Evolutionary conservation across 768 basidiomycete genomes (phyloP).

Genomic region (Kwoniella pini): DNA sequence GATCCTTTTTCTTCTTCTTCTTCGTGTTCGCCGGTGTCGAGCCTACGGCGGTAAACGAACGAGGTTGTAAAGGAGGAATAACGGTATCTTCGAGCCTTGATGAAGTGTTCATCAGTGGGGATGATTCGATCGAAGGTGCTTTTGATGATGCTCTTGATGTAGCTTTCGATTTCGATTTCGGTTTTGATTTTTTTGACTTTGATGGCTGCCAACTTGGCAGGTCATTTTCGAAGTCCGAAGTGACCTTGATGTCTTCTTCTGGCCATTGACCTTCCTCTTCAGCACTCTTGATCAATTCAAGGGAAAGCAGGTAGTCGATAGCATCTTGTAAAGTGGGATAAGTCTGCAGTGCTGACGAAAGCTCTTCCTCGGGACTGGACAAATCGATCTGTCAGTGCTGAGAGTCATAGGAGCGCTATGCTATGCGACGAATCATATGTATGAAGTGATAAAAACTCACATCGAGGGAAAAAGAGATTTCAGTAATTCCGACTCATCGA

Average conservation of each 20-base stretch:
- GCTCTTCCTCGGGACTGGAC: slow-evolving; percentile 13
- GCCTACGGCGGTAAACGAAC: slow-evolving; percentile 4
- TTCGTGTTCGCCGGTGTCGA: slow-evolving; percentile 13
- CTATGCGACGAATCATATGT: no score
- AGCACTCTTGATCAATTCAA: slow-evolving; percentile 42
- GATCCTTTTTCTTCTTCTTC: slow-evolving; percentile 21
- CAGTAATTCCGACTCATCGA: slow-evolving; percentile 34
- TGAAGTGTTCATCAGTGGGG: not conserved
- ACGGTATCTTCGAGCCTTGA: slow-evolving; percentile 2
- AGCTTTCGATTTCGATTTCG: slow-evolving; percentile 12
- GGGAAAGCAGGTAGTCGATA: slow-evolving; percentile 48
- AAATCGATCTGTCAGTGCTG: not conserved
- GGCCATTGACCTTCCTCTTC: slow-evolving; percentile 42
- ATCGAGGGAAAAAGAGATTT: slow-evolving; percentile 32
- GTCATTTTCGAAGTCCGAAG: slow-evolving; percentile 1
- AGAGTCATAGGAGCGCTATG: no score
- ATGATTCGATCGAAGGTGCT: slow-evolving; percentile 7
- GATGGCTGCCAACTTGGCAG: not conserved
- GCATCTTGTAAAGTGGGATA: slow-evolving; percentile 31
- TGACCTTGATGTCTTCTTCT: slow-evolving; percentile 24
- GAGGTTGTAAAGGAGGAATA: slow-evolving; percentile 12
- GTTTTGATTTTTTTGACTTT: not conserved
- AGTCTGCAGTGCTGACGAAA: slow-evolving; percentile 18
- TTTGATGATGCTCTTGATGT: slow-evolving; percentile 4
- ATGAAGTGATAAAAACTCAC: no score